Conservation (phyloP, 164 flowering plant species). For the Malania oleifera region DNA sequence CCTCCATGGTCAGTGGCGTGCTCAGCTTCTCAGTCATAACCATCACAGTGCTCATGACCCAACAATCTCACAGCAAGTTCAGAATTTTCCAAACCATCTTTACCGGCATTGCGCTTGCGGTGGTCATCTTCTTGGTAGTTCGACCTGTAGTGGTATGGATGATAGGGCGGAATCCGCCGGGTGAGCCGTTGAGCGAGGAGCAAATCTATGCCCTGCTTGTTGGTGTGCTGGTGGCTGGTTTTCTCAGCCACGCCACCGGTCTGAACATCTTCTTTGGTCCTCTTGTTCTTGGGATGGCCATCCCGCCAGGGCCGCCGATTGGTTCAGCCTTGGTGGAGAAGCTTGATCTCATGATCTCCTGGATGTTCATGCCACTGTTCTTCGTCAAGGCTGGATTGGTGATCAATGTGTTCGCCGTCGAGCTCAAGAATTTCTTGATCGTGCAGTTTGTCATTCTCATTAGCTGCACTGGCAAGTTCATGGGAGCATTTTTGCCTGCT, state of each 20-base stretch:
- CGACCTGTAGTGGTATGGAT: not conserved
- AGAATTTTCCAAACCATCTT: not conserved
- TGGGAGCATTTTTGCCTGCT: constrained; percentile 30
- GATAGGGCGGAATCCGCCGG: not conserved
- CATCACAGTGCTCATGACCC: not conserved
- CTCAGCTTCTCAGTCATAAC: not conserved
- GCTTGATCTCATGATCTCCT: not conserved
- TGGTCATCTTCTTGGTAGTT: not conserved
- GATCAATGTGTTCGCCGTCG: not conserved
- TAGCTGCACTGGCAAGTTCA: constrained; percentile 1
- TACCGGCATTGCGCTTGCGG: not conserved
- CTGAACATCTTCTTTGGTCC: not conserved
- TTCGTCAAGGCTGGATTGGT: not conserved
- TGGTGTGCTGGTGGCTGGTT: not conserved
- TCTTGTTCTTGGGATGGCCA: constrained; percentile 1
- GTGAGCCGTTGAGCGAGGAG: not conserved
- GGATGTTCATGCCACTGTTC: not conserved
- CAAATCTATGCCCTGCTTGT: not conserved
- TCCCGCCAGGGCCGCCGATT: not conserved
- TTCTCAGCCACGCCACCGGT: not conserved
- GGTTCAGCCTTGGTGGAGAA: constrained; percentile 1
- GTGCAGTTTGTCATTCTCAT: not conserved
- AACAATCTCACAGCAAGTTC: not conserved
- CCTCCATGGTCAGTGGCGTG: not conserved
- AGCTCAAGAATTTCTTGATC: not conserved